Evolutionary conservation across 2,329 filamentous ascomycete species (phyloP).

Genomic region (Clonostachys byssicola): DNA sequence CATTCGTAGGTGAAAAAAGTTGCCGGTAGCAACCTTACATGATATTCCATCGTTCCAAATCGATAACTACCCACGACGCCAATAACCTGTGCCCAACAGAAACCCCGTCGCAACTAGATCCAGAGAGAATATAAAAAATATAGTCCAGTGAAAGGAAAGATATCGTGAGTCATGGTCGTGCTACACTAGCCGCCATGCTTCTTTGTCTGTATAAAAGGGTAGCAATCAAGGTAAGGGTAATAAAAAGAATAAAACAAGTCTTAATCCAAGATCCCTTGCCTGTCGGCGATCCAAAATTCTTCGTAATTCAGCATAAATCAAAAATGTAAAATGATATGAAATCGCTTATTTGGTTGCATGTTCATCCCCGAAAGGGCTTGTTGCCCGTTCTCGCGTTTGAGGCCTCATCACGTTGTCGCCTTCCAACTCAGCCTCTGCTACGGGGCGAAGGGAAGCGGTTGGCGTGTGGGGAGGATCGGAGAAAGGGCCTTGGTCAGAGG

Average conservation of each 20-base stretch:
- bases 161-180: background rate
- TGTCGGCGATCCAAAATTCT: too few species aligned
- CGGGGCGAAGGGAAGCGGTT: slow-evolving; percentile 35
- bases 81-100: background rate
- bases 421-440: slow-evolving; percentile 47
- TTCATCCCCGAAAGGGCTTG: slow-evolving; percentile 54
- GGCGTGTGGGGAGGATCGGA: background rate
- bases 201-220: too few species aligned
- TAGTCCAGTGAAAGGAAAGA: background rate
- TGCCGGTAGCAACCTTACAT: background rate
- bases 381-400: slow-evolving; percentile 17
- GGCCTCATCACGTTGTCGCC: slow-evolving; percentile 17
- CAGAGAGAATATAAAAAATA: background rate
- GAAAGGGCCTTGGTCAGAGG: background rate
- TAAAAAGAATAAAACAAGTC: background rate
- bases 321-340: background rate
- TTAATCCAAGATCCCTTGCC: background rate
- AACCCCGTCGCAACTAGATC: background rate
- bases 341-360: slow-evolving; percentile 44
- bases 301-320: background rate
- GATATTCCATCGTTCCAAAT: slow-evolving; percentile 3
- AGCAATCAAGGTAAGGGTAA: background rate
- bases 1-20: background rate
- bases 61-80: slow-evolving; percentile 1
- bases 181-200: too few species aligned